These are phyloP conservation scores for Aleurites moluccanus DNA, from an alignment of 441 rosid species.

Conservation along the genomic window DNA sequence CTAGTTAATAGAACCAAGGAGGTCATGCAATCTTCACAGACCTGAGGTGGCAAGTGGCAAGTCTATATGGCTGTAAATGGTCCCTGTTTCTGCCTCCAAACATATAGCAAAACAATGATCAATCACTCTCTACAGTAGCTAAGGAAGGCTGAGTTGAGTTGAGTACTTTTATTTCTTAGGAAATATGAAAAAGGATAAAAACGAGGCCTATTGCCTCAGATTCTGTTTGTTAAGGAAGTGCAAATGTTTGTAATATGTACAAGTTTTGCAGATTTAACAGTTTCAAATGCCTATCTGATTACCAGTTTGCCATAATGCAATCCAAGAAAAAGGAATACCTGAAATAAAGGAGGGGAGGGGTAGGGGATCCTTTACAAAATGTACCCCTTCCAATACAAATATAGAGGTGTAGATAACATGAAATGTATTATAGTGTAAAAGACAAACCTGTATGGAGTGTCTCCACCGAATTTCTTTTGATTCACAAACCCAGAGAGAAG, in stretches of 20 bases:
- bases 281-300: neutral
- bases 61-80: neutral
- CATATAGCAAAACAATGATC: neutral
- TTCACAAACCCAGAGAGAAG: slow-evolving; percentile 34
- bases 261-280: neutral
- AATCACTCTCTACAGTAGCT: neutral
- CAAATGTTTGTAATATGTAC: neutral
- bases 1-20: neutral
- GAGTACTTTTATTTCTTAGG: neutral
- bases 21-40: neutral
- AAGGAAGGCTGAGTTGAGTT: neutral
- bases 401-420: neutral
- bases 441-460: slow-evolving; percentile 79
- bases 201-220: neutral
- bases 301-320: too few species aligned
- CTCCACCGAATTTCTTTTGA: slow-evolving; percentile 95
- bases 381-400: too few species aligned
- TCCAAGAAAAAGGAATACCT: too few species aligned
- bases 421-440: slow-evolving; percentile 1
- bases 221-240: neutral
- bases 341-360: too few species aligned
- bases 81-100: neutral
- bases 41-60: neutral
- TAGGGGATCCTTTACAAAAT: too few species aligned
- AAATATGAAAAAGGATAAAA: neutral